These are phyloP conservation scores for Viola pubescens DNA, from an alignment of 441 rosid species.

Conservation along the genomic window DNA sequence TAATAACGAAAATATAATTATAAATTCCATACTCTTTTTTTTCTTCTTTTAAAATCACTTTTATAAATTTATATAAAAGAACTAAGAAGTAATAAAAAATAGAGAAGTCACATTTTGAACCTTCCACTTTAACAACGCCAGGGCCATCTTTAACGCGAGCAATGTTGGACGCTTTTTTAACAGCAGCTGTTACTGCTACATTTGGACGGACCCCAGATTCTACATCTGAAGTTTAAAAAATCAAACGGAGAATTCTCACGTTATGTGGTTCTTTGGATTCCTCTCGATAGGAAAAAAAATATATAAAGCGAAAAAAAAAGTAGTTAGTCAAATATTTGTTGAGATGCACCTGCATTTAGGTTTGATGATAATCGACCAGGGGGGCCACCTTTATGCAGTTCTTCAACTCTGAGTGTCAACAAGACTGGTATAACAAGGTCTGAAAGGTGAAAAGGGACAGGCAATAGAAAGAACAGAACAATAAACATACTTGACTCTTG, in stretches of 20 bases:
- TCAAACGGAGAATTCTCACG: slow-evolving; percentile 11
- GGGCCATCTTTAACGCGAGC: slow-evolving; percentile 40
- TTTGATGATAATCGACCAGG: slow-evolving; percentile 39
- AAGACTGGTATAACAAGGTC: slow-evolving; percentile 20
- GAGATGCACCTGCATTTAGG: slow-evolving; percentile 30
- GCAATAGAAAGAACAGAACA: slow-evolving; percentile 16
- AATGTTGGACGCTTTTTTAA: slow-evolving; percentile 32
- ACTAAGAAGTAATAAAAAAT: background rate
- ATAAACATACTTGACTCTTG: slow-evolving; percentile 74
- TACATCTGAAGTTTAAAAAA: slow-evolving; percentile 25
- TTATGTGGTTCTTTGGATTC: slow-evolving; percentile 9
- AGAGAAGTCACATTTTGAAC: slow-evolving; percentile 19
- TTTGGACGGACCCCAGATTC: slow-evolving; percentile 33
- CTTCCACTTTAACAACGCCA: slow-evolving; percentile 37
- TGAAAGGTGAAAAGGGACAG: slow-evolving; percentile 3
- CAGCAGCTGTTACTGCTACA: slow-evolving; percentile 27
- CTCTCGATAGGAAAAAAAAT: background rate
- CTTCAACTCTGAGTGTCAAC: slow-evolving; percentile 58
- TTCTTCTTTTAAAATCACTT: no score
- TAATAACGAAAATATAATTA: no score
- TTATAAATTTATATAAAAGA: no score
- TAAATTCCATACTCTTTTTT: no score
- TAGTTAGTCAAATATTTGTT: slow-evolving; percentile 6
- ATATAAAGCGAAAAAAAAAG: background rate
- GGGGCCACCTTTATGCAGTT: slow-evolving; percentile 49